Conservation (phyloP, 169 alveolate species). For the Cryptosporidium sp. region DNA sequence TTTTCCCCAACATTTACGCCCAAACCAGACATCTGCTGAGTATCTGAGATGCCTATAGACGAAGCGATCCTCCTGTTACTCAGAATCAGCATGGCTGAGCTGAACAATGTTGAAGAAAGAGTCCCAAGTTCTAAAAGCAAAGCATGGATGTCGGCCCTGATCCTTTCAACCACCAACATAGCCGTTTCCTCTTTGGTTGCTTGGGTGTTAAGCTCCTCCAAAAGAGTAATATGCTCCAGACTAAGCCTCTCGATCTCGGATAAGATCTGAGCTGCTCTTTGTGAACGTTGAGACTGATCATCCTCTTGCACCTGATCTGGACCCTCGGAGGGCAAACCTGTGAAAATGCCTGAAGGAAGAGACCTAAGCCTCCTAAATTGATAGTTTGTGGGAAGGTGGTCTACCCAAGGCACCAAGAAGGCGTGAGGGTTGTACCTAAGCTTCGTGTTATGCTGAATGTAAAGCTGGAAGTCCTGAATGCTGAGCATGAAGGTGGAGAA, state of each 20-base stretch:
- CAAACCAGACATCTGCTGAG: not conserved
- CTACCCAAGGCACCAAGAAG: conserved; percentile 64
- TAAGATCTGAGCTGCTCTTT: conserved; percentile 7
- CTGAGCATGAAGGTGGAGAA: not conserved
- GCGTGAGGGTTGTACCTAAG: not conserved
- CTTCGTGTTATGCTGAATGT: not conserved
- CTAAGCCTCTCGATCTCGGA: conserved; percentile 45
- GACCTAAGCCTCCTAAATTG: conserved; percentile 21
- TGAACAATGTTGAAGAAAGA: conserved; percentile 10
- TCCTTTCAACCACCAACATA: not conserved
- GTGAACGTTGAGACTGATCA: not conserved
- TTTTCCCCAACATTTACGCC: not conserved
- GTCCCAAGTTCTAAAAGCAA: conserved; percentile 20
- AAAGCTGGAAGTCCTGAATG: not conserved
- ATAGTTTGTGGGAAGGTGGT: conserved; percentile 14
- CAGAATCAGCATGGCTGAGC: conserved; percentile 20
- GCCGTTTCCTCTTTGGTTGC: conserved; percentile 15
- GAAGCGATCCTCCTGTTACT: conserved; percentile 12
- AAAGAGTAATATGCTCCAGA: conserved; percentile 6
- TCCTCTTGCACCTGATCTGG: not conserved
- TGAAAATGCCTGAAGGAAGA: conserved; percentile 13
- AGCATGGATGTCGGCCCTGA: conserved; percentile 12
- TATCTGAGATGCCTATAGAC: not conserved
- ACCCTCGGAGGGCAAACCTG: conserved; percentile 25
- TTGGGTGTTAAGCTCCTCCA: conserved; percentile 13